Evolutionary conservation across 169 alveolate genomes (phyloP), one percentile per base, ranked within the genome.

Genomic region (Toxoplasma gondii): DNA sequence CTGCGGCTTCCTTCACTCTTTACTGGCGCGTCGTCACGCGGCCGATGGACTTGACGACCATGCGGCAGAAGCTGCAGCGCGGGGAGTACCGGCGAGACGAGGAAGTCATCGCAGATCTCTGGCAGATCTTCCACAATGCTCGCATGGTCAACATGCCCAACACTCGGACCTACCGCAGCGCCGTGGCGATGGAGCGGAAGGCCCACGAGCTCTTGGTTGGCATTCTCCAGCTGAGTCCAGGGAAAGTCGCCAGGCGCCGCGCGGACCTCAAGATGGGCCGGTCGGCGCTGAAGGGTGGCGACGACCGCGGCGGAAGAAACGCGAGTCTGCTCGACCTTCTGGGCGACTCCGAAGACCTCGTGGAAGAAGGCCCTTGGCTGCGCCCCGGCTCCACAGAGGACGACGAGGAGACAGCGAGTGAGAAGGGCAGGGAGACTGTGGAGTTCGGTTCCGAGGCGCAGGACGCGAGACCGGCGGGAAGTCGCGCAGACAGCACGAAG

Each of bases 21-120:
- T 97, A 96, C 91, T 96, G 98, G 98, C 94, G 98, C 29, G 87
- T 97, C 31, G 98, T 97, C 34, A 95, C 93, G 87, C 91, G 95
- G 43, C 98, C 98, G 38, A 97, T 97, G 97, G 94, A 96, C 84
- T 94, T 97, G 38, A 83, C 92, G 49, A 96, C 96, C 44, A 95
- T 97, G 90, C 93, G 92, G 84, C 93, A 88, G 80, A 96, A 96
- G 95, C 91, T 96, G 54, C 92, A 94, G 80, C 67, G 58, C 81
- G 82, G 82, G 34, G 69, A 34, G 45, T 45, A 45, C 74, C 10
- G 41, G 39, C 84, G 84, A n/a, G 58, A 81, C 64, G 88, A 36
- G 88, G 58, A 81, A 58, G n/a, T 36, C 64, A n/a, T 91, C 67
- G 36, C 43, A 29, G 93, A 91, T 44, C 54, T 91, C 5, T 31